A percentile compares a stretch with the other conserved stretches of the same genome.
Evolutionary conservation across 2,329 filamentous ascomycete species (phyloP).

Genomic region (Apiospora phragmitis): DNA sequence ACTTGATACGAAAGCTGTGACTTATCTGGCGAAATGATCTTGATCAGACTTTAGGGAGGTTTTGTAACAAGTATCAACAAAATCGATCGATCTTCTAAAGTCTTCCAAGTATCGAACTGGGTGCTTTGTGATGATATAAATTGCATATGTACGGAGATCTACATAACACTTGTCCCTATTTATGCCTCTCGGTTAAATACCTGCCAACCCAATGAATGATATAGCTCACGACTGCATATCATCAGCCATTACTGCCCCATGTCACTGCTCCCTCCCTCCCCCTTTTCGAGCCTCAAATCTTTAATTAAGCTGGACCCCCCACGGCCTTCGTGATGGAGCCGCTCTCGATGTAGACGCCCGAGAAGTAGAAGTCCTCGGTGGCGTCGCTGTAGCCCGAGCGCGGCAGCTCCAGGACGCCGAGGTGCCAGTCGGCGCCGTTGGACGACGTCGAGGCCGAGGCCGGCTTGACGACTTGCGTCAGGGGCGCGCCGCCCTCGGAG

Average conservation of each 20-base stretch:
- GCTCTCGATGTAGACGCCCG: constrained; percentile 70
- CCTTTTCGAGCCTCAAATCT: not conserved
- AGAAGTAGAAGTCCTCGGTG: constrained; percentile 70
- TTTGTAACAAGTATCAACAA: too few relatives aligned
- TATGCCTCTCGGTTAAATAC: not conserved
- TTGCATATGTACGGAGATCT: not conserved
- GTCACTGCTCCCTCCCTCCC: not conserved
- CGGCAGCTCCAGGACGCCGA: constrained; percentile 68
- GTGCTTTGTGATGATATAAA: not conserved
- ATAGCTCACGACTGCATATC: not conserved
- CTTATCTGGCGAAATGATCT: too few relatives aligned
- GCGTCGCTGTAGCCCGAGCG: constrained; percentile 53
- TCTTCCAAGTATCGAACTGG: too few relatives aligned
- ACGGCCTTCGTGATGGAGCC: constrained; percentile 43
- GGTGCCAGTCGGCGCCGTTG: constrained; percentile 72
- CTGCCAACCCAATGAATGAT: too few relatives aligned
- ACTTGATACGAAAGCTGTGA: too few relatives aligned
- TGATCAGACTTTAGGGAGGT: too few relatives aligned
- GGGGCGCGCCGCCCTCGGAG: constrained; percentile 60
- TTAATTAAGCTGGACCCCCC: constrained; percentile 25
- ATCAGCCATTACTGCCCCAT: too few relatives aligned
- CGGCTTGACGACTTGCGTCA: constrained; percentile 60
- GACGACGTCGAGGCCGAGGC: constrained; percentile 43
- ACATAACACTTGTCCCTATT: not conserved
- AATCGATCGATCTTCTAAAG: too few relatives aligned